Conservation (phyloP, 805 yeast species). For the Metschnikowia cerradonensis region DNA sequence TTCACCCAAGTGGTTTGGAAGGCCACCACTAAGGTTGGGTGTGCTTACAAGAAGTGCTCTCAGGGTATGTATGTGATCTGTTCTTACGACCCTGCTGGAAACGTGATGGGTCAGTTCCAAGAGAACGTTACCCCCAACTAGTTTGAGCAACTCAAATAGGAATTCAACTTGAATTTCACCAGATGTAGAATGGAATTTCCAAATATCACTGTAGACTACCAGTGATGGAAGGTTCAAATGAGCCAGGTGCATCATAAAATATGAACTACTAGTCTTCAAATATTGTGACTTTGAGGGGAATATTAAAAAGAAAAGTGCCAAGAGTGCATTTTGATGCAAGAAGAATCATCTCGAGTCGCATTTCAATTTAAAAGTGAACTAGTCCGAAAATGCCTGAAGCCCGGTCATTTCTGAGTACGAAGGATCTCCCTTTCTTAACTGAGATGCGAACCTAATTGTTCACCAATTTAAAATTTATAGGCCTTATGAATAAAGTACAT, state of each 20-base stretch:
- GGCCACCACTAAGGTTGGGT: constrained; percentile 57
- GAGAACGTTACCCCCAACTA: constrained; percentile 10
- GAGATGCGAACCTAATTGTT: not conserved
- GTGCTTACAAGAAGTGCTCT: constrained; percentile 63
- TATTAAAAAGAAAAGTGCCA: not conserved
- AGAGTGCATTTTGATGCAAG: not conserved
- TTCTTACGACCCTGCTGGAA: constrained; percentile 73
- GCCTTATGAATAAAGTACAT: no score
- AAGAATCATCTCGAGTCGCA: not conserved
- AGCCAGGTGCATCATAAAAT: no score
- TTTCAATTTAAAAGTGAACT: not conserved
- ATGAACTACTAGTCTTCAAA: no score
- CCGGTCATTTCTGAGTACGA: no score
- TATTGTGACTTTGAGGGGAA: no score
- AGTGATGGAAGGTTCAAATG: no score
- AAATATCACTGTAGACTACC: not conserved
- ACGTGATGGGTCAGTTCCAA: constrained; percentile 44
- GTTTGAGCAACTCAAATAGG: not conserved
- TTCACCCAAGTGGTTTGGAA: constrained; percentile 82
- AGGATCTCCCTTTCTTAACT: not conserved
- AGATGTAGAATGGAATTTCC: not conserved
- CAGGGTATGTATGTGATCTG: constrained; percentile 63
- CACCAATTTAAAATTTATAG: not conserved
- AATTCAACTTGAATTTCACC: not conserved
- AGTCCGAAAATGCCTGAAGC: not conserved